These are phyloP conservation scores for Marasmius tenuissimus DNA, from an alignment of 1,284 basidiomycete genomes.

Conservation along the genomic window DNA sequence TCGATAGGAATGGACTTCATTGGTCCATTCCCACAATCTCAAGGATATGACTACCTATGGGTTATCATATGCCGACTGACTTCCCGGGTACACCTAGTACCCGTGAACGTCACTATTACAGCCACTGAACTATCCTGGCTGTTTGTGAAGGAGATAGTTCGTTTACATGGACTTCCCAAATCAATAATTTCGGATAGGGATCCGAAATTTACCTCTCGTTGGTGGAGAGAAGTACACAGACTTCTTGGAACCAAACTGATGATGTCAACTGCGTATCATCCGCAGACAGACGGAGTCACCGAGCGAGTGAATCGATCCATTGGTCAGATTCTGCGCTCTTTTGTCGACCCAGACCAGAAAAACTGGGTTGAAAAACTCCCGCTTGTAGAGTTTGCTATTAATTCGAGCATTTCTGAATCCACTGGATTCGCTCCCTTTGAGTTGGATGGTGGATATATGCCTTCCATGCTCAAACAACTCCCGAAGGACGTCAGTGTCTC, in stretches of 20 bases:
- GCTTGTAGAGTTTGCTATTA: constrained; percentile 22
- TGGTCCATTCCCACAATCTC: constrained; percentile 23
- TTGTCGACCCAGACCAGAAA: constrained; percentile 17
- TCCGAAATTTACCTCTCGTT: constrained; percentile 32
- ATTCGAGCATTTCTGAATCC: neutral
- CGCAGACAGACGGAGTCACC: constrained; percentile 37
- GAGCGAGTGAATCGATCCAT: constrained; percentile 29
- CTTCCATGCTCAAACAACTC: neutral
- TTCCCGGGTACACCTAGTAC: constrained; percentile 20
- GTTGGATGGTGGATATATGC: constrained; percentile 19
- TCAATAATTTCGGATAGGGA: constrained; percentile 33
- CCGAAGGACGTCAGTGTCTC: neutral
- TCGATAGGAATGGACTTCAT: constrained; percentile 28
- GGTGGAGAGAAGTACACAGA: constrained; percentile 31
- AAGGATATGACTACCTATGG: constrained; percentile 11
- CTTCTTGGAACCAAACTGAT: constrained; percentile 32
- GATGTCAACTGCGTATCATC: constrained; percentile 45
- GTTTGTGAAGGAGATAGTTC: constrained; percentile 29
- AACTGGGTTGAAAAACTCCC: constrained; percentile 22
- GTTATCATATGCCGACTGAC: constrained; percentile 18
- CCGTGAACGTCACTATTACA: constrained; percentile 12
- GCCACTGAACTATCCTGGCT: constrained; percentile 24
- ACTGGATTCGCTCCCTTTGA: constrained; percentile 27
- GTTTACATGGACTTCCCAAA: constrained; percentile 33
- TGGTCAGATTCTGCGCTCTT: constrained; percentile 26